Conservation (phyloP, 352 stramenopile genomes). For the Phytopythium helicoides region DNA sequence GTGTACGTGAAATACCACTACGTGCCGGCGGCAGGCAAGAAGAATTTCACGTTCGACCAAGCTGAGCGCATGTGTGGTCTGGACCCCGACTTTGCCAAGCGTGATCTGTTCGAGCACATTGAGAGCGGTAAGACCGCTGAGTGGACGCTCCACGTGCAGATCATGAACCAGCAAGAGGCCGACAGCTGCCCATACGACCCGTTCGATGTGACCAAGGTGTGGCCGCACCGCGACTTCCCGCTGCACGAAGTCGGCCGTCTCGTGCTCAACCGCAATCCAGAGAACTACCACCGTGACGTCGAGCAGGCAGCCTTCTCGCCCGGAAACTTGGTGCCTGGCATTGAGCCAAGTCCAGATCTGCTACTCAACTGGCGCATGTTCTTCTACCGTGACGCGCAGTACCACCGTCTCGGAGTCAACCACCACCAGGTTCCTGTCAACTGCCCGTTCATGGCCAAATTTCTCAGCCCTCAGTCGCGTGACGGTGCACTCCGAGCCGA, state of each 20-base stretch:
- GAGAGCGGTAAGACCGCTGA: slow-evolving; percentile 52
- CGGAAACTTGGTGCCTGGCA: slow-evolving; percentile 86
- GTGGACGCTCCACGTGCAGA: slow-evolving; percentile 87
- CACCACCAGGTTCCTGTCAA: slow-evolving; percentile 91
- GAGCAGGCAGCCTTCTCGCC: slow-evolving; percentile 89
- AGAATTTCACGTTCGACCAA: slow-evolving; percentile 72
- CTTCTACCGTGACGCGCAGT: slow-evolving; percentile 87
- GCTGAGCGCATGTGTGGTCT: slow-evolving; percentile 46
- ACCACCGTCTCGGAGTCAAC: slow-evolving; percentile 87
- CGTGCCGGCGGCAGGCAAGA: slow-evolving; percentile 83
- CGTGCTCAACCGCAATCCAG: slow-evolving; percentile 84
- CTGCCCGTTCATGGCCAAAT: slow-evolving; percentile 48
- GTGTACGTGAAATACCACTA: slow-evolving; percentile 92
- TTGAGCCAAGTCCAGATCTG: slow-evolving; percentile 84
- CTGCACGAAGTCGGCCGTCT: slow-evolving; percentile 76
- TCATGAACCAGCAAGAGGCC: slow-evolving; percentile 80
- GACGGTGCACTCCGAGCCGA: slow-evolving; percentile 68
- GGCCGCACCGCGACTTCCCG: slow-evolving; percentile 79
- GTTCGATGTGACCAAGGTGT: slow-evolving; percentile 92
- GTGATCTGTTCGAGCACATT: slow-evolving; percentile 88
- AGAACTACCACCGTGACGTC: slow-evolving; percentile 91
- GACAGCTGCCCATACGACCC: slow-evolving; percentile 57
- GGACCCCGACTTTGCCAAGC: slow-evolving; percentile 83
- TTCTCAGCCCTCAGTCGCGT: slow-evolving; percentile 27
- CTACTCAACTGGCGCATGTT: slow-evolving; percentile 89